A percentile compares a stretch with the other conserved stretches of the same genome.
Conservation (phyloP, 2,329 filamentous ascomycete genomes). For the Verticillium nubilum region DNA sequence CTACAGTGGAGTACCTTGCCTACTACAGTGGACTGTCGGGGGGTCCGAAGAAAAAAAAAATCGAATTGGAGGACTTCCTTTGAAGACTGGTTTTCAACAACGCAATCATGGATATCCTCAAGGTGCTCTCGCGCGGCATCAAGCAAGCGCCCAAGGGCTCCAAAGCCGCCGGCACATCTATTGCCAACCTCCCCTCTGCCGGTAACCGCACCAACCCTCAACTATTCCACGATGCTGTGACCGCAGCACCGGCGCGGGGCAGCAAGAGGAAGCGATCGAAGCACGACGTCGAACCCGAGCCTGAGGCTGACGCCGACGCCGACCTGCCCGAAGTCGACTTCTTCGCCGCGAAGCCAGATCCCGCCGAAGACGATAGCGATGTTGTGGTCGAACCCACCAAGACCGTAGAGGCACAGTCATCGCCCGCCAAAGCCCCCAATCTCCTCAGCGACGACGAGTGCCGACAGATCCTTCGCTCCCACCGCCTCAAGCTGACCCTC, state of each 20-base stretch:
- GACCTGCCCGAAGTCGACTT: constrained; percentile 50
- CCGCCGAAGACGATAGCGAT: constrained; percentile 4
- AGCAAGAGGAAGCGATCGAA: constrained; percentile 52
- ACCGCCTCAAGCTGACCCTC: constrained; percentile 79
- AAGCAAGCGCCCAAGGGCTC: constrained; percentile 44
- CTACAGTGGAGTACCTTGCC: no score
- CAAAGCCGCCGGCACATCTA: constrained; percentile 20
- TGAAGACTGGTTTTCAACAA: neutral
- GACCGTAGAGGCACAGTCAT: constrained; percentile 17
- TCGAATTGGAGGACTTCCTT: neutral
- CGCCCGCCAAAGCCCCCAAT: constrained; percentile 17
- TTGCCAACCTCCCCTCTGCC: constrained; percentile 54
- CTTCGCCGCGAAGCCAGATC: constrained; percentile 44
- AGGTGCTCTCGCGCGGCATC: constrained; percentile 64
- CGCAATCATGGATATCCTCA: constrained; percentile 63
- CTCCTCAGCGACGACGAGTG: constrained; percentile 64
- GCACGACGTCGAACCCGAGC: constrained; percentile 6
- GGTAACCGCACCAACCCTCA: constrained; percentile 62
- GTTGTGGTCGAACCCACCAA: constrained; percentile 16
- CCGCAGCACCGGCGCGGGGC: constrained; percentile 25
- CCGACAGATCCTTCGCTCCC: constrained; percentile 67
- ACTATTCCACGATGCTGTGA: constrained; percentile 56
- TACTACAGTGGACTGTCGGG: no score
- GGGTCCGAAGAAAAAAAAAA: neutral
- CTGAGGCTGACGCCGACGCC: constrained; percentile 23